Conservation (phyloP, 73 alveolate species). For the Paramecium bursaria region DNA sequence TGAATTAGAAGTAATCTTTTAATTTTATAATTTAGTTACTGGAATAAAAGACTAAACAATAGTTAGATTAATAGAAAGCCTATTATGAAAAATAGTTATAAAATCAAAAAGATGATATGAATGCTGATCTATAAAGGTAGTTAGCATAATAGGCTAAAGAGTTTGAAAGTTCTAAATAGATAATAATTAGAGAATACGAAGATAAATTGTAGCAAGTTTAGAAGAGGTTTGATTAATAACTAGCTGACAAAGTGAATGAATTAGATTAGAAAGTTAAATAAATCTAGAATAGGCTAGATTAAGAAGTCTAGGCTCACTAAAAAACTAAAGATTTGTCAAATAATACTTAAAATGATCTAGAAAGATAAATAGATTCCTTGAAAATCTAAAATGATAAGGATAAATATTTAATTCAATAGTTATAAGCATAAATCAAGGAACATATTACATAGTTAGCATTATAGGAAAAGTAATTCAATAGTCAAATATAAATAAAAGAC, state of each 20-base stretch:
- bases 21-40: not conserved
- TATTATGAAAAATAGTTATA: conserved; percentile 64
- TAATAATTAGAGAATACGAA: conserved; percentile 45
- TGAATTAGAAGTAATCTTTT: conserved; percentile 37
- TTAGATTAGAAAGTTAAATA: conserved; percentile 60
- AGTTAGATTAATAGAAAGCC: conserved; percentile 51
- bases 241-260: conserved; percentile 56
- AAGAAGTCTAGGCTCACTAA: conserved; percentile 49
- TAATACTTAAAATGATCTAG: conserved; percentile 36
- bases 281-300: conserved; percentile 51
- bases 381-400: conserved; percentile 1
- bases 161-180: conserved; percentile 21
- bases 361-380: conserved; percentile 4
- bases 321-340: conserved; percentile 21
- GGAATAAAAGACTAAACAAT: conserved; percentile 60
- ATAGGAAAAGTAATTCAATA: not conserved
- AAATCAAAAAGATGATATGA: conserved; percentile 55
- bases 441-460: not conserved
- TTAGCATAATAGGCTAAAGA: conserved; percentile 6
- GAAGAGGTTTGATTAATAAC: conserved; percentile 27
- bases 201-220: conserved; percentile 49
- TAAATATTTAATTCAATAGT: conserved; percentile 10
- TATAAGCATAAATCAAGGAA: conserved; percentile 53
- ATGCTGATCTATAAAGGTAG: conserved; percentile 20
- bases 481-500: conserved; percentile 27